These are phyloP conservation scores for Urochloa ruziziensis DNA, from an alignment of 176 grass and related monocot species.

Conservation along the genomic window DNA sequence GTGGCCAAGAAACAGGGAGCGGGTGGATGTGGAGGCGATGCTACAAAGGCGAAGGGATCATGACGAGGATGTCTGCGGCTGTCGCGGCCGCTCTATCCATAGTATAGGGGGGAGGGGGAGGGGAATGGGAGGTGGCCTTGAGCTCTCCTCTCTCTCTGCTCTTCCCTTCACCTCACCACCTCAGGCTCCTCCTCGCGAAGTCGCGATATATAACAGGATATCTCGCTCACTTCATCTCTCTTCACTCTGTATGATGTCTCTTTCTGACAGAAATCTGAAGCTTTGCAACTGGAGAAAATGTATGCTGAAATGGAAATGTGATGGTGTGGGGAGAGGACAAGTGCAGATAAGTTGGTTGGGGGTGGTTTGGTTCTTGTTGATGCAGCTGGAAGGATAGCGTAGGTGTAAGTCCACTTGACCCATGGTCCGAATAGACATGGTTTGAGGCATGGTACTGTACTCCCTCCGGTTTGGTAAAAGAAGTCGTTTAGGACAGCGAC, in stretches of 20 bases:
- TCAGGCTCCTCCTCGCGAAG: neutral
- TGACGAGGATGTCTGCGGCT: constrained; percentile 53
- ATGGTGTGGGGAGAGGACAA: constrained; percentile 21
- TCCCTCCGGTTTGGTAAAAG: too few species aligned
- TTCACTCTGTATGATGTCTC: neutral
- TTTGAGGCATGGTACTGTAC: neutral
- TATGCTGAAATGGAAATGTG: too few species aligned
- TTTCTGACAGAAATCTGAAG: neutral
- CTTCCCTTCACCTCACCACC: neutral
- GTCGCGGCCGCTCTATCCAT: constrained; percentile 52
- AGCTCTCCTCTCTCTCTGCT: neutral
- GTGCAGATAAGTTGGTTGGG: constrained; percentile 35
- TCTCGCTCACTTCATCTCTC: neutral
- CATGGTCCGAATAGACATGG: neutral
- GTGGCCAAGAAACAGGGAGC: constrained; percentile 13
- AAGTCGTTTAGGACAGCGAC: too few species aligned
- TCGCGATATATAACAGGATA: constrained; percentile 9
- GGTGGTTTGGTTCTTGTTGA: neutral
- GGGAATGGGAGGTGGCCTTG: constrained; percentile 19
- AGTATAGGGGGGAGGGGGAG: neutral
- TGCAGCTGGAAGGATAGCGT: neutral
- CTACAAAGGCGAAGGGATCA: constrained; percentile 51
- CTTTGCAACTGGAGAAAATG: neutral
- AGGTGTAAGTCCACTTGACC: neutral
- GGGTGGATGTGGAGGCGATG: constrained; percentile 9